These are phyloP conservation scores for Neurospora crassa DNA, from an alignment of 2,329 filamentous ascomycete genomes.

Conservation along the genomic window DNA sequence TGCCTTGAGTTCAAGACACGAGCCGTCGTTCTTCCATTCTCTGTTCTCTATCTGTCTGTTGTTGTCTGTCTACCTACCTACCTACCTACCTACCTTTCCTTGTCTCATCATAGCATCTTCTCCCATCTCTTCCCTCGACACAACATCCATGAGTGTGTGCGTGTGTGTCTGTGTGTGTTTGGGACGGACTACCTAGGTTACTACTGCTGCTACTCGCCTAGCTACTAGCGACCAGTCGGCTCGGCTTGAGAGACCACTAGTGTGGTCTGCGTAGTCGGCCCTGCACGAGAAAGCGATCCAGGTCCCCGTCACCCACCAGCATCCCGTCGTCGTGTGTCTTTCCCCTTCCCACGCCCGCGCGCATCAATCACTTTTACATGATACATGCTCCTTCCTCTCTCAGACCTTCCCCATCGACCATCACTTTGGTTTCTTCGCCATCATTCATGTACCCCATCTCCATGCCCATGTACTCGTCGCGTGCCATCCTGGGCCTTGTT, in stretches of 20 bases:
- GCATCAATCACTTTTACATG: conserved; percentile 1
- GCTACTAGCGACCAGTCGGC: background rate
- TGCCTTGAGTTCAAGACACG: background rate
- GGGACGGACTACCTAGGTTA: background rate
- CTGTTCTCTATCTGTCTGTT: background rate
- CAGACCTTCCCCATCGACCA: conserved; percentile 6
- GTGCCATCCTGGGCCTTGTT: background rate
- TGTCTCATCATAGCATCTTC: conserved; percentile 14
- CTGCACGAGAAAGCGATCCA: background rate
- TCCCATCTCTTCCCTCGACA: conserved; percentile 19
- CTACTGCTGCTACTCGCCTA: background rate
- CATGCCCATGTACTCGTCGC: conserved; percentile 15
- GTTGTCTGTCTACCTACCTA: background rate
- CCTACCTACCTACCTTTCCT: background rate
- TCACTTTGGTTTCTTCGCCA: conserved; percentile 5
- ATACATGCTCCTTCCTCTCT: conserved; percentile 1
- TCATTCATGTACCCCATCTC: conserved; percentile 16
- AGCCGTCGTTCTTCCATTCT: background rate
- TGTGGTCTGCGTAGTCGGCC: background rate
- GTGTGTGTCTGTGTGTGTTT: background rate
- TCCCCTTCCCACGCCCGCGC: background rate
- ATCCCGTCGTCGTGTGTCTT: conserved; percentile 1
- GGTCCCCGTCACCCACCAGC: conserved; percentile 6
- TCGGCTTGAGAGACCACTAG: background rate
- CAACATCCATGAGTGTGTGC: background rate